Evolutionary conservation across 2,329 filamentous ascomycete genomes (phyloP), one percentile per base, ranked within the genome.

Genomic region (Aspergillus sp.): DNA sequence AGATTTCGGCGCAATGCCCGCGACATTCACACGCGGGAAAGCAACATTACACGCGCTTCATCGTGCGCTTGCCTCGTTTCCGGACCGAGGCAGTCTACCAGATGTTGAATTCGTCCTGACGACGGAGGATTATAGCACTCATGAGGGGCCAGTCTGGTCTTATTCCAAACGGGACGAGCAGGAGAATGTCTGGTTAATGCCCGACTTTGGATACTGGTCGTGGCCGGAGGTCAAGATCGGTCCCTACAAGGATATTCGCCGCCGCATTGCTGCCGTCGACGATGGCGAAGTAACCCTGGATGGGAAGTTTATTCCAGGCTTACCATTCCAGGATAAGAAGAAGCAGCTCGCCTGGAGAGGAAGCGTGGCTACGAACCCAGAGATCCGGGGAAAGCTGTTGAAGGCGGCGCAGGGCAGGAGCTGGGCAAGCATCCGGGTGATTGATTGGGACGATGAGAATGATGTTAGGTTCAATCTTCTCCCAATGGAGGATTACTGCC

Each of bases 181-280:
- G 36, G 69, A 69, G 7, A 68, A 75, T 13, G 70, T 75, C 47
- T 84, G 82, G 82, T 70, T 84, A 19, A 83, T 84, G 70, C 82
- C 82, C 0, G 82, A 84, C 64, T 84, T 84, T 64, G 82, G 80
- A 36, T 83, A 81, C 71, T 84, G 81, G 80, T 75, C 78, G 8
- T 83, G 80, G 81, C 81, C 81, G 2, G 80, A 82, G 60, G 78
- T 80, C 17, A 74, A 76, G 59, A 76, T 79, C 21, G 77, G 80
- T 2, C 70, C 77, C 5, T 80, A 81, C 66, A 71, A 73, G n/a
- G 77, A 80, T 58, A 73, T 80, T 30, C 73, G 77, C 4, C 67
- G 67, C 5, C 75, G 73, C 13, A 78, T 79, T 36, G 69, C 69
- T 0, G 67, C 70, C 2, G 69, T 78, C 4, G 78, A 79, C 55